Evolutionary conservation across 2,329 filamentous ascomycete species (phyloP).

Genomic region (Botryosphaeria dothidea): DNA sequence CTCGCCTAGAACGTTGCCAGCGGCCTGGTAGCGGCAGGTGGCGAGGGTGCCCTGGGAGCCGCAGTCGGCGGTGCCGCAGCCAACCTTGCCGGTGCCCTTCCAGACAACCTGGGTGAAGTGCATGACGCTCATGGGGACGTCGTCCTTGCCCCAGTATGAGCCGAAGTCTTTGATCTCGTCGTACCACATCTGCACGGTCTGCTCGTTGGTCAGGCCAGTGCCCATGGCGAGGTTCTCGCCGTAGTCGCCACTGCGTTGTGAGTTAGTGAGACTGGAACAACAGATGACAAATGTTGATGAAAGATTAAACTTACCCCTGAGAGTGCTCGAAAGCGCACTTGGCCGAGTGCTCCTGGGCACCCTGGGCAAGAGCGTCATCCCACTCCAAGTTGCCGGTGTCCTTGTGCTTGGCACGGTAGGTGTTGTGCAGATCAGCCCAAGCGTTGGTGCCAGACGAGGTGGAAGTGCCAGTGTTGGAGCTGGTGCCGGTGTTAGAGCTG

Average conservation of each 20-base stretch:
- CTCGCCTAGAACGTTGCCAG: slow-evolving; percentile 40
- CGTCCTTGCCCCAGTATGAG: slow-evolving; percentile 59
- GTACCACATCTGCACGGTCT: slow-evolving; percentile 89
- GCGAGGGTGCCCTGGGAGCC: slow-evolving; percentile 46
- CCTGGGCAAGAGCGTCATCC: slow-evolving; percentile 61
- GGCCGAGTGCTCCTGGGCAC: slow-evolving; percentile 66
- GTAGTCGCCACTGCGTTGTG: slow-evolving; percentile 51
- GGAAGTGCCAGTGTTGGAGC: not conserved
- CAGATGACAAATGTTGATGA: not conserved
- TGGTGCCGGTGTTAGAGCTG: not conserved
- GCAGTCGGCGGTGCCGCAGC: slow-evolving; percentile 36
- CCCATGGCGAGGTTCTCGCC: slow-evolving; percentile 90
- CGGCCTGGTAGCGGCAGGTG: slow-evolving; percentile 82
- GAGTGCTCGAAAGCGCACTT: slow-evolving; percentile 72
- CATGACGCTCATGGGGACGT: slow-evolving; percentile 30
- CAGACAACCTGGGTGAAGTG: slow-evolving; percentile 41
- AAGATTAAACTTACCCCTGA: slow-evolving; percentile 42
- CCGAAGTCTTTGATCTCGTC: slow-evolving; percentile 65
- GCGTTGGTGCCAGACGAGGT: not conserved
- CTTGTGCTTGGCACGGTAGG: slow-evolving; percentile 84
- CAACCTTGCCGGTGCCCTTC: slow-evolving; percentile 38
- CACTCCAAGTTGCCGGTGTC: slow-evolving; percentile 63
- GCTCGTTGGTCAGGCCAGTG: slow-evolving; percentile 65
- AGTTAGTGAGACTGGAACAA: not conserved
- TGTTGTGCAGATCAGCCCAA: slow-evolving; percentile 59